phyloP scores from a whole-genome alignment of 805 yeast species.

The Priceomyces medius region DNA sequence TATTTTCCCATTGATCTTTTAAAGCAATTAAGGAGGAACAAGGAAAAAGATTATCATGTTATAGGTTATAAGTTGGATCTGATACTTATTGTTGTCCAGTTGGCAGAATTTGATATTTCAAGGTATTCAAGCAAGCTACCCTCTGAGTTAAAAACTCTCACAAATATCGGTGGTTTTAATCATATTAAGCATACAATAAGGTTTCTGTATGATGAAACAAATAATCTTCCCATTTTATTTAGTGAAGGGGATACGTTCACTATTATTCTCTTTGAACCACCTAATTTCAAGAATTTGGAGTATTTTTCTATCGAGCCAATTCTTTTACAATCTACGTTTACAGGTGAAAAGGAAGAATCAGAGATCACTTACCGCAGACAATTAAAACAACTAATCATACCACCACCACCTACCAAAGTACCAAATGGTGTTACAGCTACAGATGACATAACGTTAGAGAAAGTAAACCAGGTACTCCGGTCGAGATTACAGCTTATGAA shows the following conservation, averaged over 20 bases:
- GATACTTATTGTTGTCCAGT: conserved; percentile 22
- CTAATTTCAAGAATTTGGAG: conserved; percentile 67
- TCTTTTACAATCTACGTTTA: conserved; percentile 51
- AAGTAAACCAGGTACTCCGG: conserved; percentile 29
- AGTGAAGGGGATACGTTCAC: conserved; percentile 7
- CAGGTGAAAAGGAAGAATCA: conserved; percentile 18
- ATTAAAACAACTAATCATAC: background rate
- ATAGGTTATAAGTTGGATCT: conserved; percentile 26
- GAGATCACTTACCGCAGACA: conserved; percentile 24
- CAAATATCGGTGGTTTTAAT: conserved; percentile 17
- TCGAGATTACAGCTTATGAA: background rate
- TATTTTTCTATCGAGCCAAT: conserved; percentile 77
- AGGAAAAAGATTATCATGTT: conserved; percentile 9
- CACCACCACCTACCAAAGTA: background rate
- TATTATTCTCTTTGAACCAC: conserved; percentile 60
- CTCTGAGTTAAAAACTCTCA: conserved; percentile 11
- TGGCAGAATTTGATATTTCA: conserved; percentile 2
- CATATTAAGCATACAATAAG: conserved; percentile 7
- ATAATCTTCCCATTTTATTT: conserved; percentile 15
- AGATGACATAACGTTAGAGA: conserved; percentile 31
- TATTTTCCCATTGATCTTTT: conserved; percentile 36
- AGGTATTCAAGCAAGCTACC: conserved; percentile 7
- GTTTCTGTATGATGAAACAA: conserved; percentile 5
- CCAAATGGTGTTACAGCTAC: conserved; percentile 16
- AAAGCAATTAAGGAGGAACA: conserved; percentile 10